Percentiles rank a stretch among this genome's conserved stretches.
Evolutionary conservation across 208 protist genomes (phyloP).

Genomic region (Perkinsela sp.): DNA sequence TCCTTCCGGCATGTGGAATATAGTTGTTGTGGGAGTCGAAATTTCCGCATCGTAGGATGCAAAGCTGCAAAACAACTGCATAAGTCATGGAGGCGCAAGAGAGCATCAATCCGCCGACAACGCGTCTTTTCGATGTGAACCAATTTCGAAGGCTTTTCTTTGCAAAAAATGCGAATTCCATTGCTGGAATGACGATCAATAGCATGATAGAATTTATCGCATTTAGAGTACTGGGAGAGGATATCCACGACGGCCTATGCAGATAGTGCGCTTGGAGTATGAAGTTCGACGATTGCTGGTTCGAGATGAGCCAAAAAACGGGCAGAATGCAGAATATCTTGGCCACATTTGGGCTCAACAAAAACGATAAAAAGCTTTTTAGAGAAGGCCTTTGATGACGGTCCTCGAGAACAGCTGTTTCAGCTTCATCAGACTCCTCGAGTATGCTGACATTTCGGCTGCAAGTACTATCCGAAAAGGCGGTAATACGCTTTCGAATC

Average conservation of each 20-base stretch:
- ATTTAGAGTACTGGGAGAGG: background rate
- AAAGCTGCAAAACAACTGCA: background rate
- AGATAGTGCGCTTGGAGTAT: background rate
- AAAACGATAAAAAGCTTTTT: background rate
- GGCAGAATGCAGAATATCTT: background rate
- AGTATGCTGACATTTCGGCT: background rate
- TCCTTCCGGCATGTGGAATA: background rate
- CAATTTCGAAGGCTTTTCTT: background rate
- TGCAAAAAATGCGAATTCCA: background rate
- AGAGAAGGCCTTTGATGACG: background rate
- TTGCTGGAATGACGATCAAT: background rate
- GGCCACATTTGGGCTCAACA: background rate
- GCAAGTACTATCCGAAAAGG: background rate
- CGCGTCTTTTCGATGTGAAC: background rate
- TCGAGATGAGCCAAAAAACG: background rate
- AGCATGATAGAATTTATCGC: background rate
- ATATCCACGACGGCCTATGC: background rate
- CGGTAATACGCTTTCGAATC: background rate
- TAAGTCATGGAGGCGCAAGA: background rate
- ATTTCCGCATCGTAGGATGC: background rate
- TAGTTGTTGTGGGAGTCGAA: background rate
- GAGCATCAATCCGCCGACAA: background rate
- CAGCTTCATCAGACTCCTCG: background rate
- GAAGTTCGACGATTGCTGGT: background rate
- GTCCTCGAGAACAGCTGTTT: background rate